phyloP scores from a whole-genome alignment of 208 protist species.

The Trypanosoma theileri region DNA sequence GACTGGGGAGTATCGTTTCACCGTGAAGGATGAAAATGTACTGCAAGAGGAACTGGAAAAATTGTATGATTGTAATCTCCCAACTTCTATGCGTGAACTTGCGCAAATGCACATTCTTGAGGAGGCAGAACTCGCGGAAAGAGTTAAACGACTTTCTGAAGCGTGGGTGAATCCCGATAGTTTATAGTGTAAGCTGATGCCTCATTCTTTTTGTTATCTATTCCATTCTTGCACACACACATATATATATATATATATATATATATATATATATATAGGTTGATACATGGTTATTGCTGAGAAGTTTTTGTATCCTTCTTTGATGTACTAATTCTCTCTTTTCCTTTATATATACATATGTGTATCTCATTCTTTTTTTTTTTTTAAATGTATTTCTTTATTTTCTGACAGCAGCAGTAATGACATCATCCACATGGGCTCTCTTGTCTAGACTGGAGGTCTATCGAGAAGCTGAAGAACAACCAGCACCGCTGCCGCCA shows the following conservation, averaged over 20 bases:
- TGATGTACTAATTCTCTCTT: neutral
- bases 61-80: constrained; percentile 5
- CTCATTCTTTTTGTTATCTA: neutral
- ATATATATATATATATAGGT: too few relatives aligned
- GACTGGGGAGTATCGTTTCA: neutral
- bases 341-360: neutral
- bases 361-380: neutral
- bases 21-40: neutral
- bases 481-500: neutral
- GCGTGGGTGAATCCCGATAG: constrained; percentile 34
- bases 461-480: constrained; percentile 1
- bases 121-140: neutral
- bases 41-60: constrained; percentile 6
- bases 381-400: constrained; percentile 3
- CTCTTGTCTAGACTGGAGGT: constrained; percentile 11
- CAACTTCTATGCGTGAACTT: constrained; percentile 17
- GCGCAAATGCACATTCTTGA: constrained; percentile 12
- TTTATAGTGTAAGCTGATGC: neutral
- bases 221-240: neutral
- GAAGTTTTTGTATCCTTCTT: neutral
- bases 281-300: too few relatives aligned
- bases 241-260: too few relatives aligned
- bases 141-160: constrained; percentile 5
- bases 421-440: neutral
- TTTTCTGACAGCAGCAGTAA: neutral